Conservation (phyloP, 768 basidiomycete genomes). For the Collybia sordida region DNA sequence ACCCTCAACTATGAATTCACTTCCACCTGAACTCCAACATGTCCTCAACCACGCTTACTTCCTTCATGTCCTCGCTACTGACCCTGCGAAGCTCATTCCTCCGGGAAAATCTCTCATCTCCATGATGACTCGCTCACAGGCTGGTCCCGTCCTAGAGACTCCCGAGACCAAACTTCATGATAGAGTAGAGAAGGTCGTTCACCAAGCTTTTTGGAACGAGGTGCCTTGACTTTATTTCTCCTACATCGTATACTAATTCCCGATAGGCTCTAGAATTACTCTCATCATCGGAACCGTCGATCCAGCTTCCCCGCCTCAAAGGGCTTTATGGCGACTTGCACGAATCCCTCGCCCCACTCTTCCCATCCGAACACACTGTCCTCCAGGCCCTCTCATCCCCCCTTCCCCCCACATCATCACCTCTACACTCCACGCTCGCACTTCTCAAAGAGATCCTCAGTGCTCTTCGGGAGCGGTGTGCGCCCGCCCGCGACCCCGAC, state of each 20-base stretch:
- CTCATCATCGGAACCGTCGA: constrained; percentile 55
- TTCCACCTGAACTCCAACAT: constrained; percentile 58
- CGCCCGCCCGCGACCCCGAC: constrained; percentile 59
- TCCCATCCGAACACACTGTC: constrained; percentile 53
- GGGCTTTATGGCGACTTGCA: constrained; percentile 54
- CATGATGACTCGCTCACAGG: constrained; percentile 37
- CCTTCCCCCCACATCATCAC: constrained; percentile 66
- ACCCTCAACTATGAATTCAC: constrained; percentile 18
- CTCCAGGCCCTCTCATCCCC: constrained; percentile 55
- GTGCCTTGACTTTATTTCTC: constrained; percentile 33
- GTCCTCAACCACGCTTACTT: constrained; percentile 61
- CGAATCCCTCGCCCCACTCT: constrained; percentile 50
- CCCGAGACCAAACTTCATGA: constrained; percentile 24
- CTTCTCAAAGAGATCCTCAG: constrained; percentile 54
- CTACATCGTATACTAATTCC: background rate
- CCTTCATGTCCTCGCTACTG: constrained; percentile 65
- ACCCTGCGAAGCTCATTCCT: constrained; percentile 61
- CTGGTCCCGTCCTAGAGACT: background rate
- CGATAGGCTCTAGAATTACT: constrained; percentile 54
- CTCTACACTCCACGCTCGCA: constrained; percentile 54
- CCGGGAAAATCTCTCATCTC: constrained; percentile 73
- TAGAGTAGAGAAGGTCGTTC: constrained; percentile 52
- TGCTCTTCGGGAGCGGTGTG: constrained; percentile 59
- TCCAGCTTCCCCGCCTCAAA: constrained; percentile 60
- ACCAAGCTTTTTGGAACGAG: constrained; percentile 75